These are phyloP conservation scores for Coleophoma crateriformis DNA, from an alignment of 2,329 filamentous ascomycete genomes.

Conservation along the genomic window DNA sequence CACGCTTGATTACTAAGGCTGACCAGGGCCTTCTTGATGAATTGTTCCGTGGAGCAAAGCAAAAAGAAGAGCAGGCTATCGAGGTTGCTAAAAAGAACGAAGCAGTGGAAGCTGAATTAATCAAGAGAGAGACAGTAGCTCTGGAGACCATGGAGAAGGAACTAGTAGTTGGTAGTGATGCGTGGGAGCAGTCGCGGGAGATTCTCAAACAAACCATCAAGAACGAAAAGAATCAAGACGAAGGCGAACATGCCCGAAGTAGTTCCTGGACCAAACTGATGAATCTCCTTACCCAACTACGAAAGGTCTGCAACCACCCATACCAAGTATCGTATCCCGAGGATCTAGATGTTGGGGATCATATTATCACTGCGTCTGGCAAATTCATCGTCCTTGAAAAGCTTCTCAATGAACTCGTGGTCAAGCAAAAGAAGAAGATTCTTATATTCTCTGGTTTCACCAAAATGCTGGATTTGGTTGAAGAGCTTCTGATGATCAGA, in stretches of 20 bases:
- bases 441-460: conserved; percentile 97
- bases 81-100: conserved; percentile 26
- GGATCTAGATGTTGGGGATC: conserved; percentile 65
- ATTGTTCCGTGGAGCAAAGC: conserved; percentile 41
- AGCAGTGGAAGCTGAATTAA: conserved; percentile 24
- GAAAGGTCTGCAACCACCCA: conserved; percentile 91
- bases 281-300: conserved; percentile 91
- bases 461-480: conserved; percentile 79
- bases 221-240: conserved; percentile 10
- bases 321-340: conserved; percentile 36
- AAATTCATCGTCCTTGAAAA: conserved; percentile 81
- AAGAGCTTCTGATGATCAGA: conserved; percentile 67
- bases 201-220: conserved; percentile 37
- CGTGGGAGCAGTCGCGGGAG: conserved; percentile 40
- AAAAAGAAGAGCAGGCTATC: conserved; percentile 33
- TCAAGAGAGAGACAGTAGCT: conserved; percentile 24
- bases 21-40: conserved; percentile 45
- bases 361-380: conserved; percentile 82
- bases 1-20: conserved; percentile 46
- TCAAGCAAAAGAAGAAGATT: conserved; percentile 65
- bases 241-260: conserved; percentile 19
- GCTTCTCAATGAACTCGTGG: conserved; percentile 74
- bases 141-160: conserved; percentile 27
- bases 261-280: conserved; percentile 54
- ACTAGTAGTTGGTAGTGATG: conserved; percentile 23